Evolutionary conservation across 768 basidiomycete genomes (phyloP).

Genomic region (Russula sp.): DNA sequence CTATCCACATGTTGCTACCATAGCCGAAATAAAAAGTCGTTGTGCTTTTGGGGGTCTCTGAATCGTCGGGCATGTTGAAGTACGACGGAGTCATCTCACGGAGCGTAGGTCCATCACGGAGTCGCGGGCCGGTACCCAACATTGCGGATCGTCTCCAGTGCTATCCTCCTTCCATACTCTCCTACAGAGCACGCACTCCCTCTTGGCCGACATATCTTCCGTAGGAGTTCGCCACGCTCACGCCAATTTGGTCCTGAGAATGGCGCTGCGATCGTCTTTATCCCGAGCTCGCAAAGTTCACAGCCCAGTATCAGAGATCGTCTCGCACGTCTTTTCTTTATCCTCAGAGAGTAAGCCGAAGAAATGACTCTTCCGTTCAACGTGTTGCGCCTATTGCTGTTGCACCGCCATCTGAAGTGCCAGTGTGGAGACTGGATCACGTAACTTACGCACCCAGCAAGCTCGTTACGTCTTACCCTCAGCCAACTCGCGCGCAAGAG

Average conservation of each 20-base stretch:
- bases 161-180: constrained; percentile 48
- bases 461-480: constrained; percentile 32
- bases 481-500: constrained; percentile 33
- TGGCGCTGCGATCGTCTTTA: constrained; percentile 22
- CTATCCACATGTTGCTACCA: constrained; percentile 26
- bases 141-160: constrained; percentile 39
- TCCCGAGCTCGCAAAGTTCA: constrained; percentile 25
- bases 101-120: too few species aligned
- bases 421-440: constrained; percentile 42
- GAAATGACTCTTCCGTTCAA: constrained; percentile 26
- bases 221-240: constrained; percentile 31
- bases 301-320: constrained; percentile 33
- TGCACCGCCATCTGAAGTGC: constrained; percentile 27
- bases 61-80: too few species aligned
- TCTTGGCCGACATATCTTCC: constrained; percentile 32
- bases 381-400: constrained; percentile 34
- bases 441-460: constrained; percentile 34
- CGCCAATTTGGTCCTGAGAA: constrained; percentile 29
- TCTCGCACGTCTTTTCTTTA: constrained; percentile 41
- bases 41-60: background rate
- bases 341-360: constrained; percentile 38
- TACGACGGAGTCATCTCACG: too few species aligned
- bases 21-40: constrained; percentile 21
- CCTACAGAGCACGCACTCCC: constrained; percentile 31
- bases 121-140: too few species aligned